Percentiles rank a stretch among this genome's conserved stretches.
Conservation (phyloP, 2,329 filamentous ascomycete species). For the Arachnomyces sp. region DNA sequence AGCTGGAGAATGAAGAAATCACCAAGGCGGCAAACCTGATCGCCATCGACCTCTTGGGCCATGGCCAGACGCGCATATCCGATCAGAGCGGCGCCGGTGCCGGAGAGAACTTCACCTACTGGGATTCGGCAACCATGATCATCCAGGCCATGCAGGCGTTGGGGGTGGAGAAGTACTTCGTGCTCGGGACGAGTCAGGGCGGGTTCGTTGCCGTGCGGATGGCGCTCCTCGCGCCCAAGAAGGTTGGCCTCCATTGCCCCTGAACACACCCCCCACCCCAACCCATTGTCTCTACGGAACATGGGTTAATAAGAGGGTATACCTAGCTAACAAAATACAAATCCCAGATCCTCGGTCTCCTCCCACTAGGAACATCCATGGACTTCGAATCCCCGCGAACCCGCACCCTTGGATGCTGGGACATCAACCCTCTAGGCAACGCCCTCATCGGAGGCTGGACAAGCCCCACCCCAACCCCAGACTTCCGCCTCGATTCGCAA, state of each 20-base stretch:
- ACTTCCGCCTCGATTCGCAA: conserved; percentile 34
- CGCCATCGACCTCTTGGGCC: conserved; percentile 47
- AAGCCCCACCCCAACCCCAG: conserved; percentile 27
- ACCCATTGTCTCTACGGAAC: not conserved
- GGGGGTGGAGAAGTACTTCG: conserved; percentile 37
- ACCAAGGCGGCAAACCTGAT: conserved; percentile 39
- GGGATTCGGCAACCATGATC: conserved; percentile 47
- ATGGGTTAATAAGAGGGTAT: not conserved
- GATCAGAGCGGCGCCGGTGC: conserved; percentile 20
- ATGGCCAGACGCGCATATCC: conserved; percentile 35
- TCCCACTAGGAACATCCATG: conserved; percentile 46
- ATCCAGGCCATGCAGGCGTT: conserved; percentile 47
- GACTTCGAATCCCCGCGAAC: conserved; percentile 41
- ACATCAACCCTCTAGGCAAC: conserved; percentile 28
- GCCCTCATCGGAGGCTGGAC: conserved; percentile 35
- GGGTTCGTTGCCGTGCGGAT: conserved; percentile 46
- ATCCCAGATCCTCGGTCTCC: conserved; percentile 41
- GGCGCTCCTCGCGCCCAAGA: conserved; percentile 44
- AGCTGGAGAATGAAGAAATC: conserved; percentile 31
- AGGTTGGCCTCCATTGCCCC: conserved; percentile 23
- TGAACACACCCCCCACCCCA: too few relatives aligned
- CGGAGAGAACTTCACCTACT: conserved; percentile 45
- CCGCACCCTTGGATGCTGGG: conserved; percentile 42
- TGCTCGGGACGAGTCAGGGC: conserved; percentile 45
- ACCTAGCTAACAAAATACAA: too few relatives aligned